phyloP scores from a whole-genome alignment of 768 basidiomycete genomes.

The Tremella yokohamensis region DNA sequence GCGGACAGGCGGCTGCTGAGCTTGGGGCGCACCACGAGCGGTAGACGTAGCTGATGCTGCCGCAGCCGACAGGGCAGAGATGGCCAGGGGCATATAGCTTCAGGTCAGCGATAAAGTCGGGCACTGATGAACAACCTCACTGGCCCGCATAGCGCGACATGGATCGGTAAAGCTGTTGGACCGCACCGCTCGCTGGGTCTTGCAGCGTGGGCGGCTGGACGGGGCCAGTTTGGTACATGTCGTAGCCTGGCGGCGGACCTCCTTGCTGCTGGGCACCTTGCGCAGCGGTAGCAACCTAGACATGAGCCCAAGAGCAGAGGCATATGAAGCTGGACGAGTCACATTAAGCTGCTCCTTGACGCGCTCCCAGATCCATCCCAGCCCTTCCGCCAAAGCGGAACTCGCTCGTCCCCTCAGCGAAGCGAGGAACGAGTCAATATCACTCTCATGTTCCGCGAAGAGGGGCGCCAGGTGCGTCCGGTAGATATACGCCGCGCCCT shows the following conservation, averaged over 20 bases:
- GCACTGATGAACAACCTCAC: conserved; percentile 25
- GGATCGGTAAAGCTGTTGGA: conserved; percentile 38
- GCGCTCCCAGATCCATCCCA: conserved; percentile 47
- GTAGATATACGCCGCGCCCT: conserved; percentile 83
- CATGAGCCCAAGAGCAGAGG: neutral
- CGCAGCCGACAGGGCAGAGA: conserved; percentile 29
- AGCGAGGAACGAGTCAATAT: conserved; percentile 78
- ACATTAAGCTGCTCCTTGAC: conserved; percentile 46
- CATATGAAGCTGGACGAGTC: conserved; percentile 9
- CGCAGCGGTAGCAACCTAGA: neutral
- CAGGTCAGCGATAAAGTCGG: neutral
- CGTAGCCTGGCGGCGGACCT: conserved; percentile 10
- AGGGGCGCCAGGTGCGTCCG: conserved; percentile 72
- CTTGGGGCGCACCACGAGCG: neutral
- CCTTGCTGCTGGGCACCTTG: conserved; percentile 1
- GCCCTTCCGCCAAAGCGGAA: conserved; percentile 31
- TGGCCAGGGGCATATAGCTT: conserved; percentile 38
- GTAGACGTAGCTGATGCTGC: conserved; percentile 15
- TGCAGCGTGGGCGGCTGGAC: conserved; percentile 46
- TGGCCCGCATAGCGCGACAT: conserved; percentile 39
- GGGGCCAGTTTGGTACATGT: conserved; percentile 16
- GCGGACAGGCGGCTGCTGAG: conserved; percentile 3
- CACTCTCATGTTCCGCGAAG: conserved; percentile 72
- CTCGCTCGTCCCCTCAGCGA: conserved; percentile 38
- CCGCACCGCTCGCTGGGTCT: conserved; percentile 48